Conservation (phyloP, 2,329 filamentous ascomycete genomes). For the Aspergillus eucalypticola region DNA sequence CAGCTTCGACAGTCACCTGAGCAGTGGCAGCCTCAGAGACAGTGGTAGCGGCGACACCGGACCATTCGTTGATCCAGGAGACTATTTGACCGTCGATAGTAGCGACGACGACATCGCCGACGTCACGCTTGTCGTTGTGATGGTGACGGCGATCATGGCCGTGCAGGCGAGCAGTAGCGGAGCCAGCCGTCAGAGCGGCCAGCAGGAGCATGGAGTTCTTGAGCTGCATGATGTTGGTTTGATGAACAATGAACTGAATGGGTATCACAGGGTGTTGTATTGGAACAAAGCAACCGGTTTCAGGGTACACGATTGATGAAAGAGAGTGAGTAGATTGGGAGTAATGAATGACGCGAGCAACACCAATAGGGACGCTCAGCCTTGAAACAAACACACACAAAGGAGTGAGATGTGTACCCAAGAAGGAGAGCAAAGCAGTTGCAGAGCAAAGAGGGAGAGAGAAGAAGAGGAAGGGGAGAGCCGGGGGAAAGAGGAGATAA, state of each 20-base stretch:
- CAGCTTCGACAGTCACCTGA: slow-evolving; percentile 14
- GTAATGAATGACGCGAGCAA: slow-evolving; percentile 20
- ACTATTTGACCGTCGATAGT: slow-evolving; percentile 36
- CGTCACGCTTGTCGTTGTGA: slow-evolving; percentile 33
- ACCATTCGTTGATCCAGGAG: slow-evolving; percentile 41
- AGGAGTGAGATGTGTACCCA: slow-evolving; percentile 19
- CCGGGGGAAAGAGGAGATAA: not conserved
- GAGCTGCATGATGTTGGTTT: slow-evolving; percentile 37
- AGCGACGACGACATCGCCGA: slow-evolving; percentile 35
- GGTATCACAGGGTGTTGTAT: slow-evolving; percentile 9
- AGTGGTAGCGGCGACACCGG: slow-evolving; percentile 23
- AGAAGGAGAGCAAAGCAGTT: slow-evolving; percentile 7
- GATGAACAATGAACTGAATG: not conserved
- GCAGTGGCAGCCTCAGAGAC: slow-evolving; percentile 16
- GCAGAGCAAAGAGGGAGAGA: slow-evolving; percentile 1
- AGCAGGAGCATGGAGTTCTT: slow-evolving; percentile 40
- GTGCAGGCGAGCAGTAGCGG: slow-evolving; percentile 38
- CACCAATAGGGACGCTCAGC: slow-evolving; percentile 15
- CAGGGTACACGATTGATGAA: slow-evolving; percentile 12
- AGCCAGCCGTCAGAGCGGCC: slow-evolving; percentile 40
- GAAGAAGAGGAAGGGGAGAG: slow-evolving; percentile 7
- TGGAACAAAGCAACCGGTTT: not conserved
- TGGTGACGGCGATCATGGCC: slow-evolving; percentile 43
- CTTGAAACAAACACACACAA: slow-evolving; percentile 14
- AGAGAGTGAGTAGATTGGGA: slow-evolving; percentile 11